Percentiles rank a stretch among this genome's conserved stretches.
These are phyloP conservation scores for Typha latifolia DNA, from an alignment of 176 grass and related monocot genomes.

Conservation along the genomic window DNA sequence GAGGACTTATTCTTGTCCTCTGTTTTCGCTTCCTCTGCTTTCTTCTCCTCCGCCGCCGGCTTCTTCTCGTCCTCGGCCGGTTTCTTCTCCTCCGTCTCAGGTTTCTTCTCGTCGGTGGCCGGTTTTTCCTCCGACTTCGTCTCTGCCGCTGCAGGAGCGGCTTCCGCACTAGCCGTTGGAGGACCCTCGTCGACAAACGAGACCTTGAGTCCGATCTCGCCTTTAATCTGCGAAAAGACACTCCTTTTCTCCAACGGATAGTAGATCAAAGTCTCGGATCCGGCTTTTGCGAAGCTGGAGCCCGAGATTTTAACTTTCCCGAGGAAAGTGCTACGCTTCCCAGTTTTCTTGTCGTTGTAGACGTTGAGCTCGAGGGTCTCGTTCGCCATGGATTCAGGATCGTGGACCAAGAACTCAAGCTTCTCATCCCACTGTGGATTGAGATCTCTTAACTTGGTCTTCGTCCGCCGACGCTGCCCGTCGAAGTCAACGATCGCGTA, in stretches of 20 bases:
- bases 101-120: constrained; percentile 23
- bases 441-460: constrained; percentile 64
- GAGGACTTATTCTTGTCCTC: constrained; percentile 29
- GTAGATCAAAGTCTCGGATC: constrained; percentile 65
- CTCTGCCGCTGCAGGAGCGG: constrained; percentile 2
- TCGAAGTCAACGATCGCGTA: constrained; percentile 98
- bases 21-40: constrained; percentile 42
- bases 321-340: constrained; percentile 60
- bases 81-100: constrained; percentile 33
- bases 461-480: constrained; percentile 88
- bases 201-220: constrained; percentile 79
- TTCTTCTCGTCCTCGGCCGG: constrained; percentile 38
- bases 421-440: constrained; percentile 87
- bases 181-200: constrained; percentile 68
- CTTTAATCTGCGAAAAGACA: constrained; percentile 95
- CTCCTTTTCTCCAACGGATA: constrained; percentile 95
- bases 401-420: constrained; percentile 83
- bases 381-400: constrained; percentile 38
- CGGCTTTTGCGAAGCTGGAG: constrained; percentile 39
- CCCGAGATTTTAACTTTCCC: constrained; percentile 88
- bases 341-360: constrained; percentile 94
- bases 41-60: constrained; percentile 8
- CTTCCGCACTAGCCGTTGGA: background rate
- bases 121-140: constrained; percentile 12
- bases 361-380: constrained; percentile 89